Conservation (phyloP, 2,329 filamentous ascomycete genomes). For the Pestalotiopsis sp. region DNA sequence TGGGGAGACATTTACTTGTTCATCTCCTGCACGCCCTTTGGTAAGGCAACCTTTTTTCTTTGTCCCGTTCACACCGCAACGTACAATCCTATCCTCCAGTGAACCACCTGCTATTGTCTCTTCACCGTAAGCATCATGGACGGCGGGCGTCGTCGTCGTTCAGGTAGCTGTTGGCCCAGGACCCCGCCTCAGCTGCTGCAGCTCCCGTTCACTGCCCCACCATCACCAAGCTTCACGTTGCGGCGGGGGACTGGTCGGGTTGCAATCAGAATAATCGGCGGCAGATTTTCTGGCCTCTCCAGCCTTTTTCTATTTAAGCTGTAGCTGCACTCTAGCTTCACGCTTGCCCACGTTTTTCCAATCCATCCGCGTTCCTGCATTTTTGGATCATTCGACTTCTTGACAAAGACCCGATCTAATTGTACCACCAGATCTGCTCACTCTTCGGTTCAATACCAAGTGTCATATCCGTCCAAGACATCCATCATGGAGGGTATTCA, state of each 20-base stretch:
- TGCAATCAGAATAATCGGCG: too few relatives aligned
- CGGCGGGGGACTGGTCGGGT: too few relatives aligned
- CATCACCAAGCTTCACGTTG: too few relatives aligned
- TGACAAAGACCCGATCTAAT: neutral
- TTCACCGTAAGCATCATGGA: neutral
- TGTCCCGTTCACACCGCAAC: constrained; percentile 11
- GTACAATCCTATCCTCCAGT: neutral
- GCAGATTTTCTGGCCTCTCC: too few relatives aligned
- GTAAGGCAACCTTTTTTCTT: constrained; percentile 47
- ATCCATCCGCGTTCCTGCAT: neutral
- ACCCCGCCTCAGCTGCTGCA: too few relatives aligned
- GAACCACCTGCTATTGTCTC: neutral
- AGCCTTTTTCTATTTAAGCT: neutral
- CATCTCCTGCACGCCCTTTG: constrained; percentile 82
- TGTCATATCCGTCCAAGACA: constrained; percentile 17
- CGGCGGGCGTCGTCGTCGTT: too few relatives aligned
- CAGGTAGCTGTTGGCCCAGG: too few relatives aligned
- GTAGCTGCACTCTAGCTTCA: neutral
- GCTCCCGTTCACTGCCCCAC: too few relatives aligned
- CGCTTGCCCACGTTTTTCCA: neutral
- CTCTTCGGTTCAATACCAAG: neutral
- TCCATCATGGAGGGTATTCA: constrained; percentile 33
- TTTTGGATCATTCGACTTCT: neutral
- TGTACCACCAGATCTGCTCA: neutral
- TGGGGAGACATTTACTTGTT: constrained; percentile 99